Evolutionary conservation across 768 basidiomycete genomes (phyloP), one percentile per base, ranked within the genome.

Genomic region (Leucosporidium yakuticum): DNA sequence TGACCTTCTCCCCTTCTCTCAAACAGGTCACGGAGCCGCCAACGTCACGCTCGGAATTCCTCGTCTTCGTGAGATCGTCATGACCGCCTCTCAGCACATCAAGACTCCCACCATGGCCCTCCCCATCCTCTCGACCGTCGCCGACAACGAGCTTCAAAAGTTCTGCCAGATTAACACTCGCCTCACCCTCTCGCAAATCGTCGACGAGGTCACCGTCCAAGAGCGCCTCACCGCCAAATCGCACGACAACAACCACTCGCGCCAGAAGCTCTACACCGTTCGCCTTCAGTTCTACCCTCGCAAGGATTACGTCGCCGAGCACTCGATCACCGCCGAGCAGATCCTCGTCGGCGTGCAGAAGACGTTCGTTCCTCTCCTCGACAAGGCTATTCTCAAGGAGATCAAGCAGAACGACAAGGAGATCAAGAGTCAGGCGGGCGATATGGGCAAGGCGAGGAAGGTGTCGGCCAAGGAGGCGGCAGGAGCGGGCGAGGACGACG

Each of bases 21-120:
- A 31, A 21, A 47, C 73, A 93, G 91, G 95, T 71, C 96, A 98
- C 77, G 95, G 96, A 80, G 96, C 96, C 67, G 96, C 96, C 51
- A 99, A 99, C 78, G 96, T 99, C 69, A 99, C 96, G 0, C 84
- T 99, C 54, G 96, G 96, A 84, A 99, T 99, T 74, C 96, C 96
- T 50, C 95, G 96, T 76, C 83, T 99, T 11, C 88, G 95, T 78
- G 96, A 99, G 81, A 96, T 99, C 76, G 91, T 99, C 74, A 97
- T 98, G 94, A 97, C 95, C 0, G 96, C 96, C 9, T 94, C 95
- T 8, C 85, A 85, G 74, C 89, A 92, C 73, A 95, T 94, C 60
- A 95, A 92, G 78, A 99, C 96, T 2, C 96, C 96, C 11, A 97
- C 92, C 8, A 99, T 99, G 96, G 86, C 82, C 39, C 88, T 98